A percentile compares a stretch with the other conserved stretches of the same genome.
These are phyloP conservation scores for Rhizoclosmatium globosum DNA, from an alignment of 192 early-diverging fungal genomes.

Conservation along the genomic window DNA sequence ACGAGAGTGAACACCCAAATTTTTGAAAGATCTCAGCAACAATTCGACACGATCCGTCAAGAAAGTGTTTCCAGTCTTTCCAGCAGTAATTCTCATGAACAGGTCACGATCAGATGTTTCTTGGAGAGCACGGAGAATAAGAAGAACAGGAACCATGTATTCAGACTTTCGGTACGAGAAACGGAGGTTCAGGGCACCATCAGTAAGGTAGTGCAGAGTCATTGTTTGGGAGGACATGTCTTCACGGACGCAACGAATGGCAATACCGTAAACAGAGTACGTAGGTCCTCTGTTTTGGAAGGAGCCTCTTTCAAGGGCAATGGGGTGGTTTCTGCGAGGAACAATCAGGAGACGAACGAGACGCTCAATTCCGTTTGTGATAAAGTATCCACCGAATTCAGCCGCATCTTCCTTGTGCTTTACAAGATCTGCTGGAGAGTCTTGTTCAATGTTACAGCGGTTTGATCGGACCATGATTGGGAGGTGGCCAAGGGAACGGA, in stretches of 20 bases:
- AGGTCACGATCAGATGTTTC: constrained; percentile 90
- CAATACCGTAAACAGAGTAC: constrained; percentile 86
- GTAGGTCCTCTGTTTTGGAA: constrained; percentile 91
- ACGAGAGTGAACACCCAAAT: constrained; percentile 71
- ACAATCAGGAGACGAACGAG: constrained; percentile 94
- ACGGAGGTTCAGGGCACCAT: constrained; percentile 85
- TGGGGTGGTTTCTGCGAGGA: constrained; percentile 89
- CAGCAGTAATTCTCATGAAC: constrained; percentile 87
- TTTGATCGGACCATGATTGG: constrained; percentile 87
- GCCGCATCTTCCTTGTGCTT: constrained; percentile 89
- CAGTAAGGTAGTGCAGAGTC: constrained; percentile 92
- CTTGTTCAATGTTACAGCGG: constrained; percentile 34
- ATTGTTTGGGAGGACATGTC: constrained; percentile 94
- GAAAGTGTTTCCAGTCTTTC: constrained; percentile 87
- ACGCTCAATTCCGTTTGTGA: constrained; percentile 97
- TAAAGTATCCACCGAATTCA: constrained; percentile 98
- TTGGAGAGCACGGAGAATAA: constrained; percentile 85
- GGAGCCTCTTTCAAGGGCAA: constrained; percentile 84
- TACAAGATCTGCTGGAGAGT: constrained; percentile 80
- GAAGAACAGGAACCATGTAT: constrained; percentile 91
- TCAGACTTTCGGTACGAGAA: constrained; percentile 94
- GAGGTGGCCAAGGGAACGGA: constrained; percentile 71
- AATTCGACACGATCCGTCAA: constrained; percentile 95
- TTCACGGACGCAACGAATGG: constrained; percentile 87
- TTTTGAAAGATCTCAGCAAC: constrained; percentile 80